Conservation (phyloP, 345 rosid genomes). For the Excoecaria agallocha region DNA sequence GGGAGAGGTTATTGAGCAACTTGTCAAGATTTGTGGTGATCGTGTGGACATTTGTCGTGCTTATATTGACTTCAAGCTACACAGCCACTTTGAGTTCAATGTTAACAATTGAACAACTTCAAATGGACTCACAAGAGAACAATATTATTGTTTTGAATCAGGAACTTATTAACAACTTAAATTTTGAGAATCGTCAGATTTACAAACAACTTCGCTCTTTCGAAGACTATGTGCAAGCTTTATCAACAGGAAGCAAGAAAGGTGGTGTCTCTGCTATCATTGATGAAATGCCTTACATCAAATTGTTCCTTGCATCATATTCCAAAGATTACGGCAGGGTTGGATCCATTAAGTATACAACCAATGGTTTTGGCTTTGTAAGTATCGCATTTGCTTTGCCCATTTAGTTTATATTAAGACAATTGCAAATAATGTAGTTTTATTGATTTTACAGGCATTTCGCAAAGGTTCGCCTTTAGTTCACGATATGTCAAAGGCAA, state of each 20-base stretch:
- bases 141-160: neutral
- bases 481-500: too few relatives aligned
- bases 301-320: constrained; percentile 23
- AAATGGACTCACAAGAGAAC: constrained; percentile 14
- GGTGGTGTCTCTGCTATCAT: constrained; percentile 33
- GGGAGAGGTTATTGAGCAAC: constrained; percentile 36
- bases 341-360: constrained; percentile 12
- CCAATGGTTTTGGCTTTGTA: constrained; percentile 49
- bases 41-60: constrained; percentile 35
- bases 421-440: neutral
- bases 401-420: too few relatives aligned
- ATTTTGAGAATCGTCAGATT: neutral
- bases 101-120: constrained; percentile 33
- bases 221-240: constrained; percentile 14
- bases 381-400: constrained; percentile 2
- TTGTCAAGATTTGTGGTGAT: constrained; percentile 36
- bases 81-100: constrained; percentile 42
- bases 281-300: constrained; percentile 13
- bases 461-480: neutral
- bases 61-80: constrained; percentile 40
- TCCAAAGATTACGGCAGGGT: constrained; percentile 26
- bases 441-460: neutral
- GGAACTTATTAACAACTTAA: neutral
- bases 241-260: constrained; percentile 20
- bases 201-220: neutral